Evolutionary conservation across 257 asterid species (phyloP), one percentile per base, ranked within the genome.

Genomic region (Solanum rostratum): DNA sequence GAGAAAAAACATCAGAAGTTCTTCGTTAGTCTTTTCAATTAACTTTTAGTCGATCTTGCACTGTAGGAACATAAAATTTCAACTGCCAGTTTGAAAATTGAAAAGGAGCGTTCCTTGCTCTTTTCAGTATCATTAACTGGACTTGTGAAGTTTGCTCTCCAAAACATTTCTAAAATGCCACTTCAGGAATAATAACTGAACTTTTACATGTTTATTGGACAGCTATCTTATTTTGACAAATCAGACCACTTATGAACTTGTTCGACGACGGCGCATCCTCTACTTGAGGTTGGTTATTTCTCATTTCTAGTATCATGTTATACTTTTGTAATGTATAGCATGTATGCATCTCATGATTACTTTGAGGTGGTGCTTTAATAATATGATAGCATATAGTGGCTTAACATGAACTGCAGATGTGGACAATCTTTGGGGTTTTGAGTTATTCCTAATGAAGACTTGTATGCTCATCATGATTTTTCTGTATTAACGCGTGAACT

Each of bases 181-280:
- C 81, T 45, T 74, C 22, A 76, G 62, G 82, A 76, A 27, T 49
- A 76, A 49, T 76, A 76, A 76, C 62, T 76, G 62, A 50, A 11
- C 20, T 27, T 49, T 46, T 76, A 7, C 81, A 9, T 27, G 41
- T 76, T 27, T 27, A 16, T 89, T 88, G 52, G 84, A 82, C 95
- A 97, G 99, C 93, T 97, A 93, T 90, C 98, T 97, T 86, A 90
- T 92, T 83, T 55, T 94, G 94, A 95, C 97, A 70, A 97, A 97
- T 85, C 99, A 97, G 86, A 97, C 97, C 82, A 97, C 99, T 43
- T 97, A 92, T 29, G 99, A 97, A 89, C 94, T 93, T 79, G 97
- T 95, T 52, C 91, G 96, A 85, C 92, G 97, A 86, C 86, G 96
- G 83, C 94, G 99, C 83, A 92, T 97, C 85, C 91, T 84, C 57